Base-by-base conservation (phyloP, 495 filamentous ascomycete species). In the Achaetomiella virescens region DNA sequence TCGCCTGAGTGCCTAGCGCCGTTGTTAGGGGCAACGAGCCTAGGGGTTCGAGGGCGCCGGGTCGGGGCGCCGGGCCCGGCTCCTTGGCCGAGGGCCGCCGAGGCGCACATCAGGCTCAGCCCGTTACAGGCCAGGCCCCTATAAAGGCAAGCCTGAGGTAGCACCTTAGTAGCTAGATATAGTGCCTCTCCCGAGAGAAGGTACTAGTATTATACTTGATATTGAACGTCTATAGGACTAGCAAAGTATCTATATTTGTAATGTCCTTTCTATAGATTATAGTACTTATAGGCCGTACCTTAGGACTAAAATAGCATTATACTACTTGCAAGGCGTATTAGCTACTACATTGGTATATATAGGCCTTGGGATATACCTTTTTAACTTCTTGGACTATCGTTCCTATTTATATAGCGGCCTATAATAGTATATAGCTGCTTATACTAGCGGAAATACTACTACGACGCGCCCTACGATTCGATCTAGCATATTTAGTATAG, bases 331-430 rank as follows among this genome's bases (percentile, higher is more conserved):
- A 49, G 40, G 21, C n/a, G 35, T 31, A n/a, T 52, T 40, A 33
- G 29, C 22, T 21, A 36, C 20, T 37, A 18, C 36, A 20, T 46
- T 52, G 25, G 45, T 59, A 37, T 41, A 31, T 25, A 56, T 35
- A 60, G 41, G 49, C 43, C 8, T 12, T 10, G 54, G 57, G 44
- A 59, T 63, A 62, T 69, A 72, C 69, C 66, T 72, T 74, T 49
- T 70, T 41, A 60, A 75, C 47, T 49, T 67, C 60, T 24, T 48
- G 51, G n/a, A 41, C 8, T 41, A 48, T 67, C 49, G 52, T 70
- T 66, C 29, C 49, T 58, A 48, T 73, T 55, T 45, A 66, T 55
- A 17, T 48, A 53, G 53, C 36, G 42, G 44, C 61, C 63, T 45
- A 55, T 66, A 11, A 48, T 41, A 48, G 54, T 57, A 41, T 60